Evolutionary conservation across 768 basidiomycete genomes (phyloP).

Genomic region (Gloeostereum incarnatum): DNA sequence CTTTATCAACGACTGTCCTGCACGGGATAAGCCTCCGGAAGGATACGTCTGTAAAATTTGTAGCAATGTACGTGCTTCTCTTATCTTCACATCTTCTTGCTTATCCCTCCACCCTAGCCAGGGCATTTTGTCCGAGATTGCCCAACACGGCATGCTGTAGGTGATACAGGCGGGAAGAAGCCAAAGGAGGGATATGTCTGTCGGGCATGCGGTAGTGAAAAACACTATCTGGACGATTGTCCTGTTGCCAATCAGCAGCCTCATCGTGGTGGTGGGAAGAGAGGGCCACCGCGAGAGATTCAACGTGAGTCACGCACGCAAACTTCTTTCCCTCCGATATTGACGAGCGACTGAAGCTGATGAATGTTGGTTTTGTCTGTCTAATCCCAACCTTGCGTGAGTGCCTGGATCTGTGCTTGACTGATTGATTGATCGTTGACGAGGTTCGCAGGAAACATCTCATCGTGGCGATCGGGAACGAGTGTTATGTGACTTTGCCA

Average conservation of each 20-base stretch:
- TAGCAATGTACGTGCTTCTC: slow-evolving; percentile 38
- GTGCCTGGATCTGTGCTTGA: slow-evolving; percentile 16
- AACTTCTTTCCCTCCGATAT: neutral
- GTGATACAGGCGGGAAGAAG: slow-evolving; percentile 77
- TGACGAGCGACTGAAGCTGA: slow-evolving; percentile 42
- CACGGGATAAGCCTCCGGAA: slow-evolving; percentile 68
- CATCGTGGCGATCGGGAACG: slow-evolving; percentile 86
- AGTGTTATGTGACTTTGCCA: slow-evolving; percentile 93
- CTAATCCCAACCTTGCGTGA: slow-evolving; percentile 84
- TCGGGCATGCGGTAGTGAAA: slow-evolving; percentile 81
- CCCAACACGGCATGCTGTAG: slow-evolving; percentile 66
- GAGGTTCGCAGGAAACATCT: slow-evolving; percentile 70
- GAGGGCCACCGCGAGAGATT: slow-evolving; percentile 68
- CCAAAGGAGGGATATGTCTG: slow-evolving; percentile 85
- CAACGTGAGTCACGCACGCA: slow-evolving; percentile 43
- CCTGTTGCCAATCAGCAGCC: slow-evolving; percentile 51
- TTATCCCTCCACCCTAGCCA: too few species aligned
- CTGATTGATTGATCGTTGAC: slow-evolving; percentile 1
- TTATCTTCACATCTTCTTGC: neutral
- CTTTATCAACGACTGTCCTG: slow-evolving; percentile 68
- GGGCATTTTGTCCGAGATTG: slow-evolving; percentile 89
- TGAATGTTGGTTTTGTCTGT: slow-evolving; percentile 98
- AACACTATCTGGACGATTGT: slow-evolving; percentile 86
- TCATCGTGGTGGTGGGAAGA: slow-evolving; percentile 23
- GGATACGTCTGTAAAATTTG: slow-evolving; percentile 87